Percentiles rank a stretch among this genome's conserved stretches.
These are phyloP conservation scores for Botrytis elliptica DNA, from an alignment of 2,329 filamentous ascomycete species.

Conservation along the genomic window DNA sequence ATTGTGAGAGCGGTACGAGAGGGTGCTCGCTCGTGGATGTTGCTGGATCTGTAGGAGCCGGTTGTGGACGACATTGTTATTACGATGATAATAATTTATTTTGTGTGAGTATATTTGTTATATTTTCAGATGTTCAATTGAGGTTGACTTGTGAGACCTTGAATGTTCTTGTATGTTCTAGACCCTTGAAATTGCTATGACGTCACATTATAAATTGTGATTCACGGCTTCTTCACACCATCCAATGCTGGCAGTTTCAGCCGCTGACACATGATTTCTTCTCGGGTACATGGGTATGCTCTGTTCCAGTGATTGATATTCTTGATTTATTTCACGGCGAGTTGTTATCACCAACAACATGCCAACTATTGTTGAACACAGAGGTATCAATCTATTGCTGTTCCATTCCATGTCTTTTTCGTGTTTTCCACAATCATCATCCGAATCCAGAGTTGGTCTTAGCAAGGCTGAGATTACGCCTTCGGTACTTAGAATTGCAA, in stretches of 20 bases:
- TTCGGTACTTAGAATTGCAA: background rate
- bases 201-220: background rate
- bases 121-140: background rate
- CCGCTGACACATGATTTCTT: background rate
- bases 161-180: background rate
- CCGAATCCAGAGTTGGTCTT: background rate
- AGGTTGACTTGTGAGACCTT: background rate
- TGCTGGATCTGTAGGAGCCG: slow-evolving; percentile 4
- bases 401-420: background rate
- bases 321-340: background rate
- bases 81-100: background rate
- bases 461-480: background rate
- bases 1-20: slow-evolving; percentile 16
- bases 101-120: background rate
- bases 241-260: slow-evolving; percentile 1
- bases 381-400: background rate
- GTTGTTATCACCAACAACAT: background rate
- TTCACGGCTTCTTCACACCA: slow-evolving; percentile 1
- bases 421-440: background rate
- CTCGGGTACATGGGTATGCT: background rate
- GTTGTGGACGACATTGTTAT: slow-evolving; percentile 9
- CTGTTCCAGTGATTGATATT: background rate
- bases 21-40: background rate
- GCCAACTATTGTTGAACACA: background rate
- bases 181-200: slow-evolving; percentile 9